phyloP scores from a whole-genome alignment of 305 asterid genomes.

The Fraxinus sp. region DNA sequence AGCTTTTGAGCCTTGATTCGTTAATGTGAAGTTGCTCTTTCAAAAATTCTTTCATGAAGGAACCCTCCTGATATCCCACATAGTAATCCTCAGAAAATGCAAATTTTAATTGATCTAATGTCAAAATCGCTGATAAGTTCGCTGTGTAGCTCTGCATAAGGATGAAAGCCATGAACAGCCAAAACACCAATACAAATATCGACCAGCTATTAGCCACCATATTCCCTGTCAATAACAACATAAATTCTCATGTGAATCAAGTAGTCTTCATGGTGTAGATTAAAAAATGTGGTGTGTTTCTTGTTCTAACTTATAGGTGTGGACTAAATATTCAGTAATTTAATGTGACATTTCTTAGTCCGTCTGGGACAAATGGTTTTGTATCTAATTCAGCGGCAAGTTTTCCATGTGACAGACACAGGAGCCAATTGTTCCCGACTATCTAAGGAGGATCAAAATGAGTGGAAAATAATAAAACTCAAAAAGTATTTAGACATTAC shows the following conservation, averaged over 20 bases:
- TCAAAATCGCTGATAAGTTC: conserved; percentile 48
- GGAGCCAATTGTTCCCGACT: neutral
- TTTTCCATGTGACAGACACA: neutral
- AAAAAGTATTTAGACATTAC: conserved; percentile 29
- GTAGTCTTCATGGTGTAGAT: neutral
- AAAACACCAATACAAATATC: conserved; percentile 38
- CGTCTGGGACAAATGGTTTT: neutral
- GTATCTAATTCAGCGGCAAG: neutral
- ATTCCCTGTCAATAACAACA: conserved; percentile 35
- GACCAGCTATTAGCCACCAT: conserved; percentile 58
- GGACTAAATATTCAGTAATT: neutral
- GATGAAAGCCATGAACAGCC: conserved; percentile 54
- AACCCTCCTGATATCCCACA: conserved; percentile 41
- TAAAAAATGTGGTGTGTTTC: neutral
- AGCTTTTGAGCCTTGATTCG: conserved; percentile 32
- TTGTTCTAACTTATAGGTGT: neutral
- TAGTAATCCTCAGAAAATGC: conserved; percentile 28
- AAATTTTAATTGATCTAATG: conserved; percentile 46
- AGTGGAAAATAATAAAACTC: neutral
- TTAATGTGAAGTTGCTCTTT: conserved; percentile 13
- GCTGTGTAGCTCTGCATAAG: conserved; percentile 68
- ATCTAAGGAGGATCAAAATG: neutral
- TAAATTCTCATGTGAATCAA: neutral
- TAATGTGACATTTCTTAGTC: neutral
- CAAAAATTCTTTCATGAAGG: conserved; percentile 39